Evolutionary conservation across 345 rosid genomes (phyloP), one percentile per base, ranked within the genome.

Genomic region (Anastatica hierochuntica): DNA sequence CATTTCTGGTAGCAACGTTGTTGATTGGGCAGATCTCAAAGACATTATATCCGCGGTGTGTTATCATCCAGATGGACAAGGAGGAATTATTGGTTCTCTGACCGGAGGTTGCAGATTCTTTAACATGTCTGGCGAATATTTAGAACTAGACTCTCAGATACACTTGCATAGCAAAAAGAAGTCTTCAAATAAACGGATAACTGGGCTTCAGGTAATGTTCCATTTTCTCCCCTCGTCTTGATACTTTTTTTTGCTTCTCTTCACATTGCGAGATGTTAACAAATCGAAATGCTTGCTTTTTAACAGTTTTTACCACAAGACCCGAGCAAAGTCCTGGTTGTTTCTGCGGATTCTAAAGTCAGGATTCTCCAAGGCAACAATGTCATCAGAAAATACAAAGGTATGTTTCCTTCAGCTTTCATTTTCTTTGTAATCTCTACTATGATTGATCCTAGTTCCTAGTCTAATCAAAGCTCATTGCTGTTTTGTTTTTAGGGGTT

Each of bases 21-120:
- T 78, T 56, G 96, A 88, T 58, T 88, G 96, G 96, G 81, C 71
- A 1, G 94, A 84, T 61, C 57, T 62, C 21, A 74, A 81, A 55
- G 88, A 82, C 53, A 77, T 88, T 14, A 80, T 88, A 31, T 79
- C 94, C n/a, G 85, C 96, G 35, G 85, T 82, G 53, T 79, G 94
- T 58, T 88, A 88, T 65, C 82, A 77, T 24, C 90, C 85, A 0
- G 83, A 88, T 74, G 96, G 96, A 55, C 76, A 72, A 67, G 84
- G 81, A 56, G 81, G 76, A 44, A 61, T 79, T 30, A 63, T 79
- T 6, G 84, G 84, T 37, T 78, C 77, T 18, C 69, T 80, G 57
- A 64, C 50, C 1, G 85, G 92, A 54, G 72, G 20, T 49, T 83
- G 92, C 48, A 70, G 81, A 56, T 78, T 76, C 76, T 78, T 71